Base-by-base conservation (phyloP, 805 yeast genomes). In the Tetrapisispora iriomotensis region DNA sequence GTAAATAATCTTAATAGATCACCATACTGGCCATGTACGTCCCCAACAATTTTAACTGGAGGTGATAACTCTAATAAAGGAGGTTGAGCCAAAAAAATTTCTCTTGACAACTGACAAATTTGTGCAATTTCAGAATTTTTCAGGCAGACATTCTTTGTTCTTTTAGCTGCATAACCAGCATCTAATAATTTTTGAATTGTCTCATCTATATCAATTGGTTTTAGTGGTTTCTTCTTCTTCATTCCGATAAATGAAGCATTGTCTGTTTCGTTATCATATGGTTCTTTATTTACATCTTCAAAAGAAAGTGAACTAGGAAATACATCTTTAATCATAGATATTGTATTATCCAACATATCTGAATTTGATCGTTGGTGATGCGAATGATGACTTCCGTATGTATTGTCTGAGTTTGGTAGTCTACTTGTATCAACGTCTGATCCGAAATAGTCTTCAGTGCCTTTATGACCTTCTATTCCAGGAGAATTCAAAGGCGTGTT, bases 21-120 rank as follows among this genome's bases (percentile, higher is more conserved):
- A 38, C 82, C 82, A 58, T 80, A 90, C 62, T 90, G 98, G 22
- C 98, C 98, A 61, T 90, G 98, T 26, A 90, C 94, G 57, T 90
- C 98, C 34, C 90, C 90, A 8, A 82, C 88, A 41, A 82, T 74
- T 56, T 82, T 82, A 5, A 82, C 88, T 0, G 90, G 87, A 0
- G 90, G 60, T 12, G 83, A 75, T 43, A 90, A 67, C 60, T 92
- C 97, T 42, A 90, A 67, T 37, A 90, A 65, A 4, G 95, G 72
- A 4, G 98, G 97, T 58, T 90, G 97, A 38, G 82, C 74, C 42
- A 92, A 65, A 51, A 90, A 85, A 15, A 90, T 78, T 53, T 90
- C 96, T 45, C 96, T 71, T 3, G 96, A 94, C 25, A 77, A 75
- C 29, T 82, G 71, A 64, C 97, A 92, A 32, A 90, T 79, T 47